phyloP scores from a whole-genome alignment of 768 basidiomycete genomes.

The Pulveroboletus sp. region DNA sequence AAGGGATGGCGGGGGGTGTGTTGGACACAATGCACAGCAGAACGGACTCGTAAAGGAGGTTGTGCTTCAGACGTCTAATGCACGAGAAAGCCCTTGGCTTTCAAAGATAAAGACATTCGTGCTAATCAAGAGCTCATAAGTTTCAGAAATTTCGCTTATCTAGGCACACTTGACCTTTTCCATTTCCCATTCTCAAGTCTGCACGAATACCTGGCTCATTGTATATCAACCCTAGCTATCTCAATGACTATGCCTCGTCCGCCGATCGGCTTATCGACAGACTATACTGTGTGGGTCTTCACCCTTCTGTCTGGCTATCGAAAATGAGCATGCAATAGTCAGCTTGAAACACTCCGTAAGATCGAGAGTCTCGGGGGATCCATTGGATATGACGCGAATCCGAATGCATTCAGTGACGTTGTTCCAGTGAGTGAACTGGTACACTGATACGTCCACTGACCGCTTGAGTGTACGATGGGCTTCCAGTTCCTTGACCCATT shows the following conservation, averaged over 20 bases:
- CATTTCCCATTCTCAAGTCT: not conserved
- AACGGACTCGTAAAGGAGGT: too few species aligned
- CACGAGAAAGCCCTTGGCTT: too few species aligned
- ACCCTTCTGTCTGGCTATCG: not conserved
- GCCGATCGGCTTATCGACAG: not conserved
- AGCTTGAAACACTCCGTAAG: not conserved
- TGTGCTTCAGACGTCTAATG: too few species aligned
- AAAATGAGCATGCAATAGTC: not conserved
- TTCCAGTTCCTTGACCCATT: not conserved
- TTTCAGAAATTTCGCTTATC: too few species aligned
- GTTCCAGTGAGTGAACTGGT: not conserved
- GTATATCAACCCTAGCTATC: not conserved
- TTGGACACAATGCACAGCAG: too few species aligned
- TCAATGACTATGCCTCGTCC: not conserved
- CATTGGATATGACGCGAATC: not conserved
- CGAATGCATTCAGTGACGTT: not conserved
- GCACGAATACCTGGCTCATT: not conserved
- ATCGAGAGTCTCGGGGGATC: conserved; percentile 5
- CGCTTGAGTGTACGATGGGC: not conserved
- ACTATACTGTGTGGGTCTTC: not conserved
- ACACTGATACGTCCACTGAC: not conserved
- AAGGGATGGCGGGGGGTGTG: too few species aligned
- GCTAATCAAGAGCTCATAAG: too few species aligned
- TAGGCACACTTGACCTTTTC: not conserved
- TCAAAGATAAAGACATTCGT: too few species aligned